A percentile compares a stretch with the other conserved stretches of the same genome.
These are phyloP conservation scores for Helminthosporium solani DNA, from an alignment of 2,329 filamentous ascomycete genomes.

Conservation along the genomic window DNA sequence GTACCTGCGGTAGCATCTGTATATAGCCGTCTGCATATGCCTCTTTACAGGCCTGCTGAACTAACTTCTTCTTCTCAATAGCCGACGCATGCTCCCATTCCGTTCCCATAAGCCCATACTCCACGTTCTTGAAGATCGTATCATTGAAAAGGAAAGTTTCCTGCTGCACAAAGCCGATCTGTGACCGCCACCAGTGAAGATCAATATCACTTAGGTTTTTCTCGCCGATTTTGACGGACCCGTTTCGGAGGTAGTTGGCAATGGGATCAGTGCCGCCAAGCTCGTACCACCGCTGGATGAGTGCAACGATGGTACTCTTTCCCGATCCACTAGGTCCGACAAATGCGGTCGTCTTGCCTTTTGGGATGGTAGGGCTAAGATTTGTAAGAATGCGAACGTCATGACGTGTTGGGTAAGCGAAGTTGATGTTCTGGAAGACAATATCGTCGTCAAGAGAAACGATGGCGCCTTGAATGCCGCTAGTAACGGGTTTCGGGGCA, in stretches of 20 bases:
- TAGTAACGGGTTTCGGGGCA: constrained; percentile 15
- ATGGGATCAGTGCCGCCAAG: constrained; percentile 32
- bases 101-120: constrained; percentile 73
- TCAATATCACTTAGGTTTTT: constrained; percentile 75
- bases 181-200: constrained; percentile 82
- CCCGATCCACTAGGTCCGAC: constrained; percentile 91
- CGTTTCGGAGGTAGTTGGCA: constrained; percentile 21
- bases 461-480: constrained; percentile 13
- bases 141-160: constrained; percentile 87
- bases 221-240: constrained; percentile 20
- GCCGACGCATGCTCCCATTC: constrained; percentile 51
- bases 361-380: constrained; percentile 73
- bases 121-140: constrained; percentile 84
- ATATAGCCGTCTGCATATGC: constrained; percentile 94
- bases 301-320: constrained; percentile 87
- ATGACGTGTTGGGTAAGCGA: constrained; percentile 53
- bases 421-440: constrained; percentile 19
- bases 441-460: constrained; percentile 26
- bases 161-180: constrained; percentile 87
- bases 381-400: constrained; percentile 84
- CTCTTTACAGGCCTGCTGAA: constrained; percentile 63
- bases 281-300: constrained; percentile 85
- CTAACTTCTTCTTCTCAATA: constrained; percentile 66
- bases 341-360: constrained; percentile 88
- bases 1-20: constrained; percentile 51